Evolutionary conservation across 148 eudicot species (phyloP).

Genomic region (Rhododendron ovatum): DNA sequence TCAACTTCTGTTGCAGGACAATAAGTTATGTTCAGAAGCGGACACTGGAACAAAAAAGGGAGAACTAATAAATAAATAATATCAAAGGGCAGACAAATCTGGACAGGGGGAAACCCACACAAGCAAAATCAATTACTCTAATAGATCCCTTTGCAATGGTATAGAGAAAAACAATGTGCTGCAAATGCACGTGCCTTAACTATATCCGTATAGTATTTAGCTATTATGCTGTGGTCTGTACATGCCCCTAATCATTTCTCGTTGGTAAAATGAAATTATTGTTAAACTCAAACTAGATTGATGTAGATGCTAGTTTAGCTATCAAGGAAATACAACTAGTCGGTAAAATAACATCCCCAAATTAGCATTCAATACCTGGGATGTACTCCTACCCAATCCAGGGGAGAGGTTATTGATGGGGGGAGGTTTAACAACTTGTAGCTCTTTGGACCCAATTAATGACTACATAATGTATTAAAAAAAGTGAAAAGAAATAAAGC

Average conservation of each 20-base stretch:
- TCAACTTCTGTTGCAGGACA: constrained; percentile 86
- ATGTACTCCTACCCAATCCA: neutral
- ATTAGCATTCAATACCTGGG: neutral
- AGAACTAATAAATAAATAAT: neutral
- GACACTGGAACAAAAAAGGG: constrained; percentile 58
- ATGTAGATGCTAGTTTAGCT: neutral
- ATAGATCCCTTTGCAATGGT: neutral
- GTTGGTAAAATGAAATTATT: neutral
- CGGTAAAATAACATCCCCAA: neutral
- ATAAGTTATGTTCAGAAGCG: constrained; percentile 80
- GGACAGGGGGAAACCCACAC: neutral
- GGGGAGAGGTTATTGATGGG: neutral
- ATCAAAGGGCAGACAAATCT: neutral
- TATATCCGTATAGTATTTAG: neutral
- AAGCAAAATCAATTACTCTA: neutral
- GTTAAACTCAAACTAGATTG: neutral
- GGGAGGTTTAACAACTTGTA: neutral
- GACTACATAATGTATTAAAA: neutral
- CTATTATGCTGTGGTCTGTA: neutral
- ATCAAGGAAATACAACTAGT: neutral
- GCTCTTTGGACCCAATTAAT: neutral
- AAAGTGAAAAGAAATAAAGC: too few relatives aligned
- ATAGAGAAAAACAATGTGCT: neutral
- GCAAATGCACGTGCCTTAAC: neutral
- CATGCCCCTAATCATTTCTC: neutral